Conservation (phyloP, 1,284 basidiomycete species). For the Stereum hirsutum region DNA sequence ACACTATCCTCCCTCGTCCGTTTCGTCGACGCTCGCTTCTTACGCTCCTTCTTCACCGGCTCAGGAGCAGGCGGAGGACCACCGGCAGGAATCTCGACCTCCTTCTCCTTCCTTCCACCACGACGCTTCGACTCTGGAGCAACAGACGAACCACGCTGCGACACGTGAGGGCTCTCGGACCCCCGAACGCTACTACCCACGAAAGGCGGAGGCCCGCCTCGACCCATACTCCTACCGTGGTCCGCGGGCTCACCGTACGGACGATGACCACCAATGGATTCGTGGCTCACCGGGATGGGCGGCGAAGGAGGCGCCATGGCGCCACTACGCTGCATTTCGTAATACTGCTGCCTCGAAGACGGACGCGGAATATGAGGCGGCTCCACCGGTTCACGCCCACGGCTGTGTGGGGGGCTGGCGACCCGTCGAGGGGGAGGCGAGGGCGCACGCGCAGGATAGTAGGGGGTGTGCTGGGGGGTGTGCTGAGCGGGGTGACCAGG, state of each 20-base stretch:
- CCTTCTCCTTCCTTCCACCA: constrained; percentile 28
- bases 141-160: constrained; percentile 19
- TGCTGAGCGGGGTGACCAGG: constrained; percentile 22
- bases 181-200: constrained; percentile 18
- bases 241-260: constrained; percentile 11
- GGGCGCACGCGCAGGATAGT: constrained; percentile 18
- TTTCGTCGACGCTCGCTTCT: constrained; percentile 25
- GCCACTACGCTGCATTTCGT: constrained; percentile 9
- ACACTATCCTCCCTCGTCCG: constrained; percentile 27
- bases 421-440: constrained; percentile 17
- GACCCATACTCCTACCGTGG: constrained; percentile 1
- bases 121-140: constrained; percentile 14
- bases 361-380: constrained; percentile 17
- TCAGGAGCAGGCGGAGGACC: constrained; percentile 13
- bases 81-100: constrained; percentile 22
- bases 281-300: too few species aligned
- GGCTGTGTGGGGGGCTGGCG: constrained; percentile 20
- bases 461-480: constrained; percentile 19
- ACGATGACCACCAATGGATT: too few species aligned
- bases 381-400: constrained; percentile 25
- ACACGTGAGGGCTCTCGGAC: constrained; percentile 32
- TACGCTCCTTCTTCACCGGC: constrained; percentile 33
- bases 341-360: constrained; percentile 7
- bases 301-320: too few species aligned
- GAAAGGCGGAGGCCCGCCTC: constrained; percentile 11